Evolutionary conservation across 345 rosid genomes (phyloP), one percentile per base, ranked within the genome.

Genomic region (Pistacia vera): DNA sequence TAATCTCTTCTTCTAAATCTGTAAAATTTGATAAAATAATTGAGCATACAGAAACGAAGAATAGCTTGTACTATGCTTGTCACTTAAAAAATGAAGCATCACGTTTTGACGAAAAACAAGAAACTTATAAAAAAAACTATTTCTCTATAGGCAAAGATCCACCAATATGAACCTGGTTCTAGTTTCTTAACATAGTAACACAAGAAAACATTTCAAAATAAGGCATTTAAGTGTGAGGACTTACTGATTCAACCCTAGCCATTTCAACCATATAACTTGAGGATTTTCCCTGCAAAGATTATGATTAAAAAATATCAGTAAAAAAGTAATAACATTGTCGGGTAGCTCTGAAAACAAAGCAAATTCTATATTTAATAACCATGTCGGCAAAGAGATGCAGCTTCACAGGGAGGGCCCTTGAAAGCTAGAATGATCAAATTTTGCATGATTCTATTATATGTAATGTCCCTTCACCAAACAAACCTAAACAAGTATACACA

Each of bases 181-280:
- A 54, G 68, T 68, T 48, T 76, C 62, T 48, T 44, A 22, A 8
- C 64, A 57, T 67, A 57, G 66, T 35, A 63, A 57, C 30, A 68
- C 35, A 77, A 74, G 58, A 61, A 80, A 51, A 62, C 48, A 69
- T 14, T 71, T 67, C 78, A 80, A 72, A 13, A 66, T 41, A 52
- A 65, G 28, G 72, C 75, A 38, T 60, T 71, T 60, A 56, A 77
- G 46, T 64, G 61, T 18, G 77, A 61, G 64, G 71, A 87, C 93
- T 86, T 82, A 96, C 99, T 5, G 97, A 89, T 78, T 89, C 90
- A 80, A 92, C 89, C 85, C 71, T 86, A 1, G 99, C 97, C 99
- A 93, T 96, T 85, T 96, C 99, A 81, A 92, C 98, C 97, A 93
- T 87, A 86, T 83, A 96, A 87, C 41, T 89, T 49, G 95, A 87